Conservation (phyloP, 768 basidiomycete species). For the Pulveroboletus sp. region DNA sequence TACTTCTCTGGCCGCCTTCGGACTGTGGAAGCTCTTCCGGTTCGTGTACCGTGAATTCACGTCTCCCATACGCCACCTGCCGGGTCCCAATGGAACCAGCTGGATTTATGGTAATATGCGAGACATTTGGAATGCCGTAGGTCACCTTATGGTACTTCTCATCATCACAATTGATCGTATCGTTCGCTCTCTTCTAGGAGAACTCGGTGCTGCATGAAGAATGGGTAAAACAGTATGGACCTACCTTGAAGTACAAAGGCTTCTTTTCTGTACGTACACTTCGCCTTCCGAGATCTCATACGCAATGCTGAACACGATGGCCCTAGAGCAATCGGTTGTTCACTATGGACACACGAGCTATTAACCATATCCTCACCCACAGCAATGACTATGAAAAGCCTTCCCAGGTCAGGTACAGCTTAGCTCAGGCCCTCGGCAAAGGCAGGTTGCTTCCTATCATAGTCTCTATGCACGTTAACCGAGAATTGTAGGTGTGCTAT, state of each 20-base stretch:
- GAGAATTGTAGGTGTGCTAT: not conserved
- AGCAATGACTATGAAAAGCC: slow-evolving; percentile 4
- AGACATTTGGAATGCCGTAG: slow-evolving; percentile 42
- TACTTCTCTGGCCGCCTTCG: not conserved
- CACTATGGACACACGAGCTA: slow-evolving; percentile 1
- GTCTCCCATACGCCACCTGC: slow-evolving; percentile 45
- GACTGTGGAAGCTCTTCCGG: slow-evolving; percentile 8
- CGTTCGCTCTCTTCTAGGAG: not conserved
- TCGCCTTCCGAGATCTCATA: too few relatives aligned
- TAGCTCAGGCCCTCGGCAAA: not conserved
- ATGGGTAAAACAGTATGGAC: slow-evolving; percentile 15
- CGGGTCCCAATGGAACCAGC: slow-evolving; percentile 41
- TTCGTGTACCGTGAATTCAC: slow-evolving; percentile 33
- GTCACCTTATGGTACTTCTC: not conserved
- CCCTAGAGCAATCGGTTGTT: not conserved
- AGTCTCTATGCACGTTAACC: not conserved
- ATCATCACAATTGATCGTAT: not conserved
- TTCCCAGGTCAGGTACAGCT: not conserved
- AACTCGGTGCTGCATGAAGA: slow-evolving; percentile 7
- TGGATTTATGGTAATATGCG: slow-evolving; percentile 48
- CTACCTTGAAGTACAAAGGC: slow-evolving; percentile 9
- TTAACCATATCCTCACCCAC: slow-evolving; percentile 6
- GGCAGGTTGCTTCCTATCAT: not conserved
- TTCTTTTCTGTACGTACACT: slow-evolving; percentile 8
- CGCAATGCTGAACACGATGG: not conserved